These are phyloP conservation scores for Glebionis coronaria DNA, from an alignment of 129 eudicot species.

Conservation along the genomic window DNA sequence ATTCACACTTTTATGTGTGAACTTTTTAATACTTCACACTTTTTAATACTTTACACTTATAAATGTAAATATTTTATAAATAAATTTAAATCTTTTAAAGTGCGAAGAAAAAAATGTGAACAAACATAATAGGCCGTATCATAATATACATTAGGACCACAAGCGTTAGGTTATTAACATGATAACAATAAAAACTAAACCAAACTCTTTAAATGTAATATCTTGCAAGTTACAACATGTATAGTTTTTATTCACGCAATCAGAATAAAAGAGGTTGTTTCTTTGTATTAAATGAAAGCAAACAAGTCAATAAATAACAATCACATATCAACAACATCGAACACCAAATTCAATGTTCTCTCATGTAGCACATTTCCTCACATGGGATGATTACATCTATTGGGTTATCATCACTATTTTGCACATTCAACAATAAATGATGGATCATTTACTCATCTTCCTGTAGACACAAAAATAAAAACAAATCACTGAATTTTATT, in stretches of 20 bases:
- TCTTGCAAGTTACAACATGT: constrained; percentile 11
- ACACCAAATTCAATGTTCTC: constrained; percentile 6
- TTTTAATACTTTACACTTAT: too few species aligned
- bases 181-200: constrained; percentile 1
- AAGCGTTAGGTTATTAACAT: constrained; percentile 1
- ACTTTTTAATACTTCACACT: too few species aligned
- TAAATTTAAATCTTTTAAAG: too few species aligned
- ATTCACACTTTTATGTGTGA: too few species aligned
- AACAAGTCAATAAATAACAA: constrained; percentile 10
- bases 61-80: too few species aligned
- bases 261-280: constrained; percentile 16
- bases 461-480: background rate
- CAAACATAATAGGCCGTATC: too few species aligned
- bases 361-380: background rate
- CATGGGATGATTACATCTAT: constrained; percentile 13
- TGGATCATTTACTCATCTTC: background rate
- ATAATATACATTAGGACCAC: background rate
- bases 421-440: background rate
- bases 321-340: constrained; percentile 10
- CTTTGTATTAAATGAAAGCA: background rate
- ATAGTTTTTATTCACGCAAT: constrained; percentile 8
- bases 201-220: constrained; percentile 15
- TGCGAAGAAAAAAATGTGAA: too few species aligned
- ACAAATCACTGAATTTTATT: too few species aligned
- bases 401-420: constrained; percentile 3